These are phyloP conservation scores for Aspergillus costaricaensis DNA, from an alignment of 2,329 filamentous ascomycete genomes.

Conservation along the genomic window DNA sequence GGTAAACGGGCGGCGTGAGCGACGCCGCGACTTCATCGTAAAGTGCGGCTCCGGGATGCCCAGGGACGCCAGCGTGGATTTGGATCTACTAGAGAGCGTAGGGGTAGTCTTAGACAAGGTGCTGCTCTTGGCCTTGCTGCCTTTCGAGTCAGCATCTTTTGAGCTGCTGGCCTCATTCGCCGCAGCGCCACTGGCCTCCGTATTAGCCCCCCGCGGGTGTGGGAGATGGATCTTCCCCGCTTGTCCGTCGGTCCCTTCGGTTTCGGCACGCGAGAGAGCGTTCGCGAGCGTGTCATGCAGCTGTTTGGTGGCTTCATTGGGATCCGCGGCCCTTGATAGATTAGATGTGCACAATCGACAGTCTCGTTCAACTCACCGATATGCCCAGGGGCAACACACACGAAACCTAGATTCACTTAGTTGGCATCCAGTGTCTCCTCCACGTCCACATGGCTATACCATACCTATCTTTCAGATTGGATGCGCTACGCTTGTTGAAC, in stretches of 20 bases:
- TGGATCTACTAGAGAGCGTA: constrained; percentile 35
- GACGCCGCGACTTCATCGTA: constrained; percentile 50
- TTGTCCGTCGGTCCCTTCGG: constrained; percentile 24
- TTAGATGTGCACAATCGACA: constrained; percentile 1
- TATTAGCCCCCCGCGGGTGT: constrained; percentile 20
- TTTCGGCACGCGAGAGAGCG: constrained; percentile 34
- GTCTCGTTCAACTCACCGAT: constrained; percentile 32
- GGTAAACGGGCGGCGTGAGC: constrained; percentile 59
- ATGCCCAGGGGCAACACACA: constrained; percentile 55
- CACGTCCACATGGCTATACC: constrained; percentile 2
- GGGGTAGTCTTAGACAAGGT: constrained; percentile 28
- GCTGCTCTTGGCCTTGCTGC: constrained; percentile 15
- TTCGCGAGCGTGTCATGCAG: constrained; percentile 41
- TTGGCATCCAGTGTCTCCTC: constrained; percentile 2
- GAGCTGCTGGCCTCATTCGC: constrained; percentile 22
- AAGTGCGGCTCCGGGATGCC: constrained; percentile 54
- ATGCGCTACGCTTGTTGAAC: constrained; percentile 61
- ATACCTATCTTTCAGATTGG: constrained; percentile 64
- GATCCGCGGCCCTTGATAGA: constrained; percentile 34
- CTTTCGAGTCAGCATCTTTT: constrained; percentile 19
- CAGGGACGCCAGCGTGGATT: constrained; percentile 40
- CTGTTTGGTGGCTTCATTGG: constrained; percentile 40
- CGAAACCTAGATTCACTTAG: constrained; percentile 45
- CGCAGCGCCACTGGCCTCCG: constrained; percentile 16
- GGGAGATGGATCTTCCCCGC: constrained; percentile 30